Conservation (phyloP, 257 asterid species). For the Forsythia suspensa region DNA sequence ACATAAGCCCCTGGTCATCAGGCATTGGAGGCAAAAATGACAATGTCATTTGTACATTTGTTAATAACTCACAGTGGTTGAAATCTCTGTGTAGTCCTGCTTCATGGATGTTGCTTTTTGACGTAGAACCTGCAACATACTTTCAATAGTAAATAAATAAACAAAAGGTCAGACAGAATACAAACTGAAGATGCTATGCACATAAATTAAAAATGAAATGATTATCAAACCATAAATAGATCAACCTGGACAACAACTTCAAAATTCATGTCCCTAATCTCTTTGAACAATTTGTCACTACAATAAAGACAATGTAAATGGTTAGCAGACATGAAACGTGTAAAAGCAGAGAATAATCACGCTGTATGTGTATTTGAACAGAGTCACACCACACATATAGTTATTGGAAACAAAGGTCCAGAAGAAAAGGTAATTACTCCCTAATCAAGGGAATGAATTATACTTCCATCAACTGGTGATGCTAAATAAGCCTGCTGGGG, state of each 20-base stretch:
- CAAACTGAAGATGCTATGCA: conserved; percentile 10
- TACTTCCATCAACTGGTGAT: not conserved
- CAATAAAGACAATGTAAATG: conserved; percentile 25
- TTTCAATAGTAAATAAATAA: conserved; percentile 38
- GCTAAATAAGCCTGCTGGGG: not conserved
- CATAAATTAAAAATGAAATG: conserved; percentile 10
- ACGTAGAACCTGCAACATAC: conserved; percentile 92
- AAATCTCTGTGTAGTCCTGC: conserved; percentile 91
- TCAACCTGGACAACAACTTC: conserved; percentile 98
- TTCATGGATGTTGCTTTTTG: conserved; percentile 98
- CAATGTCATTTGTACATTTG: conserved; percentile 14
- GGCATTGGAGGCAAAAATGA: conserved; percentile 21
- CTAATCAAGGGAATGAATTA: not conserved
- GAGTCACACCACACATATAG: not conserved
- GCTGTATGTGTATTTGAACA: not conserved
- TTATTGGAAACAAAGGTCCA: not conserved
- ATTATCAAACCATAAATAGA: conserved; percentile 33
- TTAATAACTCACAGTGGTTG: conserved; percentile 67
- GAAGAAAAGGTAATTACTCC: not conserved
- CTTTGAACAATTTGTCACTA: conserved; percentile 97
- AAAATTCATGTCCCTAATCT: conserved; percentile 92
- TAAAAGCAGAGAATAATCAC: not conserved
- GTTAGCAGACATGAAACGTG: conserved; percentile 20
- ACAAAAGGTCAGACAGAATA: conserved; percentile 17
- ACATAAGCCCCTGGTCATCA: conserved; percentile 4